A percentile compares a stretch with the other conserved stretches of the same genome.
Conservation (phyloP, 495 filamentous ascomycete genomes). For the Xylaria cubensis region DNA sequence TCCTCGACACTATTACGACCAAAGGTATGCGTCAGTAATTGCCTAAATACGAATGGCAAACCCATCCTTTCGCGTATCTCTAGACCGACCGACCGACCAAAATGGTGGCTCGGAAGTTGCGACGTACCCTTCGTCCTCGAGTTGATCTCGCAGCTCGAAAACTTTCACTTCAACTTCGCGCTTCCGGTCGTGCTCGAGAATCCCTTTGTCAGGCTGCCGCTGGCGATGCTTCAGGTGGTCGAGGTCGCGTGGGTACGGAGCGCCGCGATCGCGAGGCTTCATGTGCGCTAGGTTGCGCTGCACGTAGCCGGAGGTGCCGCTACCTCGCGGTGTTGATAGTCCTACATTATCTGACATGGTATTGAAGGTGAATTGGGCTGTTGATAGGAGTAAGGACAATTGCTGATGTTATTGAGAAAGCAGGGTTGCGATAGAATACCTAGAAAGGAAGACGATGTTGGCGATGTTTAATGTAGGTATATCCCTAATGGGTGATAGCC, state of each 20-base stretch:
- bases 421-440: neutral
- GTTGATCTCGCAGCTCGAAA: constrained; percentile 82
- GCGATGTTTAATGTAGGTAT: too few relatives aligned
- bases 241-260: constrained; percentile 69
- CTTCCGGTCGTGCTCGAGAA: constrained; percentile 90
- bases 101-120: neutral
- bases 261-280: constrained; percentile 65
- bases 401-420: neutral
- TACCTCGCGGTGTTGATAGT: constrained; percentile 91
- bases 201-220: constrained; percentile 87
- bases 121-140: constrained; percentile 83
- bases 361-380: neutral
- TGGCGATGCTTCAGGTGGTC: constrained; percentile 70
- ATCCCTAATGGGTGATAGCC: neutral
- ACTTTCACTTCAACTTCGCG: constrained; percentile 91
- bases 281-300: constrained; percentile 92
- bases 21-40: constrained; percentile 12
- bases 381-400: too few relatives aligned
- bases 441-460: neutral
- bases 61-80: neutral
- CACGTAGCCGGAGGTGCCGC: constrained; percentile 95
- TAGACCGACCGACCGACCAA: neutral
- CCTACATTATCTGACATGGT: constrained; percentile 97
- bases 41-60: too few relatives aligned
- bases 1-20: constrained; percentile 64